Percentiles rank a stretch among this genome's conserved stretches.
phyloP scores from a whole-genome alignment of 2,329 filamentous ascomycete species.

The Venturiaceae sp. region DNA sequence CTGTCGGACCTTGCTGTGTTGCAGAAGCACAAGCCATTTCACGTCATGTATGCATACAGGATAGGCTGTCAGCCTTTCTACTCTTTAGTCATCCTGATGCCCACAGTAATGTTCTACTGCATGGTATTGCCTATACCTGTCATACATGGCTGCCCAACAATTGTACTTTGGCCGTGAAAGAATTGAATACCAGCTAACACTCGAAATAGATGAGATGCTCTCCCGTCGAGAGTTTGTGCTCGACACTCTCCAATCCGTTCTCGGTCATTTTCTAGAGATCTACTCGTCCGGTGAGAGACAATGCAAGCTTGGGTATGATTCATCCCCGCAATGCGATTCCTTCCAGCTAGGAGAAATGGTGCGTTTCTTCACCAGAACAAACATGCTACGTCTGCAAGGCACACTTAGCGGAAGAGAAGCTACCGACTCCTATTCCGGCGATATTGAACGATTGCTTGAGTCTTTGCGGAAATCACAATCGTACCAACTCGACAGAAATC shows the following conservation, averaged over 20 bases:
- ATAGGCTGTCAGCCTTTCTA: too few relatives aligned
- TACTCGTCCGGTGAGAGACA: conserved; percentile 60
- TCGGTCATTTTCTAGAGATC: conserved; percentile 54
- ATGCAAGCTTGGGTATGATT: conserved; percentile 67
- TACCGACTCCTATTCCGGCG: conserved; percentile 43
- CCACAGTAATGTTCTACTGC: too few relatives aligned
- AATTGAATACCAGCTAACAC: too few relatives aligned
- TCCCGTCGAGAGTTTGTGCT: conserved; percentile 57
- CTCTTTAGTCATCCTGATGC: too few relatives aligned
- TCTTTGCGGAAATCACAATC: conserved; percentile 55
- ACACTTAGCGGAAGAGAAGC: conserved; percentile 29
- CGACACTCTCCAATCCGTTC: conserved; percentile 59
- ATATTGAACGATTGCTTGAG: conserved; percentile 51
- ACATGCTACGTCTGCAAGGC: conserved; percentile 47
- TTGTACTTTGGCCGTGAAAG: too few relatives aligned
- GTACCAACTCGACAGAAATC: conserved; percentile 66
- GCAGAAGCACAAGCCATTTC: too few relatives aligned
- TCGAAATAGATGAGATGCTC: conserved; percentile 52
- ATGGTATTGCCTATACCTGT: too few relatives aligned
- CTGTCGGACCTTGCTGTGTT: not conserved
- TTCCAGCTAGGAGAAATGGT: conserved; percentile 73
- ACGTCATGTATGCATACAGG: too few relatives aligned
- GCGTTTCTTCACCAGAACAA: conserved; percentile 55
- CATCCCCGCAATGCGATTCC: conserved; percentile 61
- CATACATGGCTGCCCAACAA: too few relatives aligned